These are phyloP conservation scores for Tuber microsphaerosporum DNA, from an alignment of 495 filamentous ascomycete species.

Conservation along the genomic window DNA sequence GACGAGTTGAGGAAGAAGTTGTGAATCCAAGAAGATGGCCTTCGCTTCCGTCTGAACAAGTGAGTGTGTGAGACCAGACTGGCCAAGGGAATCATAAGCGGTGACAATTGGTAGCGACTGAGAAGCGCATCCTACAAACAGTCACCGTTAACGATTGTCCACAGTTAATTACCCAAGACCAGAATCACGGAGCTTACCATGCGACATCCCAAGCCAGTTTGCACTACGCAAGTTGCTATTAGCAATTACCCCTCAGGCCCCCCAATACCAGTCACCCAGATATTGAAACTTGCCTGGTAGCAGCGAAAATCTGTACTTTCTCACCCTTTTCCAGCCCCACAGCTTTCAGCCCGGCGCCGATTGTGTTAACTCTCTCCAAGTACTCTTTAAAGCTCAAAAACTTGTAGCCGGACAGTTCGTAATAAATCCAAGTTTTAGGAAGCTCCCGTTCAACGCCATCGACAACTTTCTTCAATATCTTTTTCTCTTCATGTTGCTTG, in stretches of 20 bases:
- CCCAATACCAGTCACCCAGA: not conserved
- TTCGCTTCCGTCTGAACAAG: slow-evolving; percentile 78
- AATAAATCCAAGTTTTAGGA: slow-evolving; percentile 94
- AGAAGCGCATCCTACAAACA: slow-evolving; percentile 51
- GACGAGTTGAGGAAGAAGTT: slow-evolving; percentile 69
- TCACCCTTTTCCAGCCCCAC: slow-evolving; percentile 67
- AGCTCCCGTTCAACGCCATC: slow-evolving; percentile 84
- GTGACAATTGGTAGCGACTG: slow-evolving; percentile 94
- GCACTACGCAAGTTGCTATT: slow-evolving; percentile 44
- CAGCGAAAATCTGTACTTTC: slow-evolving; percentile 80
- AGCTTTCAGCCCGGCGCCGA: slow-evolving; percentile 72
- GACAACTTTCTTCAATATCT: slow-evolving; percentile 94
- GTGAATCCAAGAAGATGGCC: slow-evolving; percentile 84
- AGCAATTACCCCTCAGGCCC: not conserved
- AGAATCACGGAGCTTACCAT: slow-evolving; percentile 45
- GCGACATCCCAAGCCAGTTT: slow-evolving; percentile 73
- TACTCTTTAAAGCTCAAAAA: slow-evolving; percentile 87
- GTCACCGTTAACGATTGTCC: not conserved
- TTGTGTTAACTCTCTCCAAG: slow-evolving; percentile 62
- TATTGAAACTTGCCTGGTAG: slow-evolving; percentile 55
- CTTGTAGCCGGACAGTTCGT: slow-evolving; percentile 80
- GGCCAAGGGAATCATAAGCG: slow-evolving; percentile 93
- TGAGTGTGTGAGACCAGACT: slow-evolving; percentile 87
- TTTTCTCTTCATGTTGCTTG: slow-evolving; percentile 80
- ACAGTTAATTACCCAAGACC: not conserved